Evolutionary conservation across 2,329 filamentous ascomycete genomes (phyloP), one percentile per base, ranked within the genome.

Genomic region (Phialophora chinensis): DNA sequence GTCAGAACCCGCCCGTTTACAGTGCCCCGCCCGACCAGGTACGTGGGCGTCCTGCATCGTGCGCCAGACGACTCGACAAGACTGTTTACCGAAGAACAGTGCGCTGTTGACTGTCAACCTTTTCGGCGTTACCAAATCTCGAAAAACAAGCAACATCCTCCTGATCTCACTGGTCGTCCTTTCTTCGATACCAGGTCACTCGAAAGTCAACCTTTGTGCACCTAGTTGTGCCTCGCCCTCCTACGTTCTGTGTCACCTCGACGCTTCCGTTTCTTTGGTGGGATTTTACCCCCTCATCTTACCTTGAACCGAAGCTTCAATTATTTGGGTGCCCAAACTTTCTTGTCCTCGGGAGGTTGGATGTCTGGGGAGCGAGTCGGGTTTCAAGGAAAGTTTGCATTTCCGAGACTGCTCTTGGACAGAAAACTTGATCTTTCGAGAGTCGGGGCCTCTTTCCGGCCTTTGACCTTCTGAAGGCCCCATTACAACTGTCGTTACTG

Each of bases 401-500:
- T 14, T 29, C 49, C 49, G 49, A 12, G 20, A 52, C 20, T 52
- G 10, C 49, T 44, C 38, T n/a, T 23, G 49, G 49, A 27, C 49
- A 8, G 49, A 52, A 50, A 52, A 29, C 20, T 12, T 23, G 20
- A 52, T 27, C 49, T 23, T 52, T 52, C 4, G 23, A 29, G 25
- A 52, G 49, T 52, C 49, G 8, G 25, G 20, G 10, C 25, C 25
- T 52, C 47, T 55, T 27, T 44, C 63, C 50, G 17, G 25, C 17
- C n/a, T 62, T n/a, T 33, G 31, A 54, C 20, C 35, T 35, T 23
- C 20, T 52, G n/a, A 31, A 38, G 17, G 12, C 20, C n/a, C 44
- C 63, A 35, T 53, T 29, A 53, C 44, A 29, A 58, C 63, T 65
- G 57, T 61, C 63, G 31, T 62, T 66, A 62, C 54, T 66, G 63